A percentile compares a stretch with the other conserved stretches of the same genome.
phyloP scores from a whole-genome alignment of 1,284 basidiomycete genomes.

The Irpex lacteus region DNA sequence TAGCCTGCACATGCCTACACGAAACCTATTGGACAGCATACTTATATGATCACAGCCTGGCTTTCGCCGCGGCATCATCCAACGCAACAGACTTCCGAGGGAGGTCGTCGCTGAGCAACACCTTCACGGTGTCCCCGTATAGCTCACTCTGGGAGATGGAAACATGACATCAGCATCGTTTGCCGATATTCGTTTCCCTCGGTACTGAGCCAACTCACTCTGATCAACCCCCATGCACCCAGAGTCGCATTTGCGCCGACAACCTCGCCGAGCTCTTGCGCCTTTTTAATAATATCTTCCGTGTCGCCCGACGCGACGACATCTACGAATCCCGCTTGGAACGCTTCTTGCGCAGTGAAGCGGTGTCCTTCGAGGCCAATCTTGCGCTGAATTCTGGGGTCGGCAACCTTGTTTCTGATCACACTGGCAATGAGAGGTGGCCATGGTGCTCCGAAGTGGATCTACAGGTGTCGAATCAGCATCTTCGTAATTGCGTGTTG shows the following conservation, averaged over 20 bases:
- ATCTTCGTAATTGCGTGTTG: background rate
- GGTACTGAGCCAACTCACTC: slow-evolving; percentile 30
- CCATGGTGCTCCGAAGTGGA: slow-evolving; percentile 81
- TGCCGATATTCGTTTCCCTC: background rate
- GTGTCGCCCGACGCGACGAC: slow-evolving; percentile 55
- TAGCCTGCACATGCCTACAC: background rate
- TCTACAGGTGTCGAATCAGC: slow-evolving; percentile 35
- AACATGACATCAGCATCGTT: slow-evolving; percentile 6
- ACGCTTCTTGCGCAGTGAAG: slow-evolving; percentile 76
- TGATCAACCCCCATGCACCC: slow-evolving; percentile 70
- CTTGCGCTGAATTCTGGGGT: slow-evolving; percentile 64
- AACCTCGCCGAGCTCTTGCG: slow-evolving; percentile 53
- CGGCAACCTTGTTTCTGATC: slow-evolving; percentile 64
- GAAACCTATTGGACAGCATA: background rate
- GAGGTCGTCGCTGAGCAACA: slow-evolving; percentile 25
- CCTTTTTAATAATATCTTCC: slow-evolving; percentile 58
- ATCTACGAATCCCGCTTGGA: slow-evolving; percentile 71
- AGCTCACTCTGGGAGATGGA: slow-evolving; percentile 34
- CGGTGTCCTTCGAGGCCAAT: slow-evolving; percentile 83
- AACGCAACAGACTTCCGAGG: slow-evolving; percentile 20
- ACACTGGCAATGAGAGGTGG: slow-evolving; percentile 73
- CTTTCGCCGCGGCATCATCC: slow-evolving; percentile 33
- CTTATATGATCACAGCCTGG: slow-evolving; percentile 25
- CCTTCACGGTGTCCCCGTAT: slow-evolving; percentile 36
- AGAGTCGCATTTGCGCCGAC: slow-evolving; percentile 45